Evolutionary conservation across 2,329 filamentous ascomycete genomes (phyloP), one percentile per base, ranked within the genome.

Genomic region (Pestalotiopsis fici): DNA sequence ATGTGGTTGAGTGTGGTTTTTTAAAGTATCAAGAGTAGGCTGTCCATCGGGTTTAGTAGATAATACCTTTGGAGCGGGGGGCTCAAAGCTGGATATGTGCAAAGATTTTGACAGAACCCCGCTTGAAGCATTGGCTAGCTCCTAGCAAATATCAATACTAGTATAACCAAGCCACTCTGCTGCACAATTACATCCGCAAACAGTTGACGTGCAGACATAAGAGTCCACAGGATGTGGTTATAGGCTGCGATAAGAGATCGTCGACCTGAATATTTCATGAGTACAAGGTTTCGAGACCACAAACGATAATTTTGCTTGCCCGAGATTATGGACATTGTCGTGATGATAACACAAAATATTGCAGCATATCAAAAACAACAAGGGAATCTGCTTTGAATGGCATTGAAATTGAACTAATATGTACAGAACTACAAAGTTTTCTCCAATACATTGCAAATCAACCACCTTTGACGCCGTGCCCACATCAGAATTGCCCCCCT

Each of bases 401-500:
- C 43, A 50, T 50, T 50, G 21, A 50, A 50, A n/a, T 50, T 50
- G 18, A 50, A 37, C 27, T 12, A 37, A 60, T 60, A 60, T 60
- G 57, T 60, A 60, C 57, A 60, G 28, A 60, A 21, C 57, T 31
- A 60, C 57, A 60, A 18, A 37, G 31, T 21, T 31, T 27, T 60
- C 57, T 60, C 28, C 57, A 60, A 60, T 31, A 31, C 28, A 37
- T 21, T 60, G 57, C 27, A 31, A 60, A 37, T 31, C 31, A 60
- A 60, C 43, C 43, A 60, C 57, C 57, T 11, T 31, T 60, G 57
- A 60, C 57, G 57, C 57, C 57, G 57, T 60, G 57, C 28, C 57
- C 28, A 21, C 57, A 27, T n/a, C 57, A 35, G n/a, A 60, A n/a
- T 60, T 60, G 57, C 2, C 57, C 28, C n/a, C 13, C 31, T 50